Percentiles rank a stretch among this genome's conserved stretches.
Conservation (phyloP, 495 filamentous ascomycete species). For the Daldinia caldariorum region DNA sequence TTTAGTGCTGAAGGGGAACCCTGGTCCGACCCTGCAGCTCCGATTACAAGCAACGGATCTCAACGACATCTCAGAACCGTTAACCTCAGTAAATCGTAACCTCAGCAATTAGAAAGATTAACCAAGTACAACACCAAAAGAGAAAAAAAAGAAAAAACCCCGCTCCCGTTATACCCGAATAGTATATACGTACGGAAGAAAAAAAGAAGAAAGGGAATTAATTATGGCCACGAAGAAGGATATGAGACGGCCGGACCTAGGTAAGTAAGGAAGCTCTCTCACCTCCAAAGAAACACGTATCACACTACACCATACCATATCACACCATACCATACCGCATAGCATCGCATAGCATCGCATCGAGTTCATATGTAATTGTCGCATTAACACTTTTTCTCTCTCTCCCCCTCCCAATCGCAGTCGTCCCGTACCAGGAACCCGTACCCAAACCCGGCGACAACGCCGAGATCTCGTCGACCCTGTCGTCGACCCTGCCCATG, state of each 20-base stretch:
- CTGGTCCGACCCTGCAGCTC: conserved; percentile 33
- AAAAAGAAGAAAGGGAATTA: conserved; percentile 7
- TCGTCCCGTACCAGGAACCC: conserved; percentile 63
- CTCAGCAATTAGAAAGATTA: no score
- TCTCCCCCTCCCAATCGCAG: conserved; percentile 44
- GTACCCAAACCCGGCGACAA: conserved; percentile 53
- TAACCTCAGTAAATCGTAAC: no score
- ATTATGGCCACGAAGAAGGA: conserved; percentile 83
- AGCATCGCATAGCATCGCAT: conserved; percentile 16
- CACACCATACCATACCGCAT: not conserved
- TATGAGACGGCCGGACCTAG: conserved; percentile 84
- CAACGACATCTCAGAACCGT: conserved; percentile 13
- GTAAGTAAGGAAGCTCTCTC: conserved; percentile 68
- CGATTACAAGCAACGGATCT: conserved; percentile 18
- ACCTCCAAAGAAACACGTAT: conserved; percentile 1
- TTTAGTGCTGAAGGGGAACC: conserved; percentile 22
- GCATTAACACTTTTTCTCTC: conserved; percentile 18
- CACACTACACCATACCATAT: not conserved
- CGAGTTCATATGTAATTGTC: no score
- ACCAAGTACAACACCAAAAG: no score
- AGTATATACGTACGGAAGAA: not conserved
- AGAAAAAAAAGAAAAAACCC: not conserved
- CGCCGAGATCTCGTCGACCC: conserved; percentile 67
- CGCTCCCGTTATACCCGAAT: conserved; percentile 13
- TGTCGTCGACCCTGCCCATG: conserved; percentile 90